phyloP scores from a whole-genome alignment of 345 rosid species.

The Brassica incana region DNA sequence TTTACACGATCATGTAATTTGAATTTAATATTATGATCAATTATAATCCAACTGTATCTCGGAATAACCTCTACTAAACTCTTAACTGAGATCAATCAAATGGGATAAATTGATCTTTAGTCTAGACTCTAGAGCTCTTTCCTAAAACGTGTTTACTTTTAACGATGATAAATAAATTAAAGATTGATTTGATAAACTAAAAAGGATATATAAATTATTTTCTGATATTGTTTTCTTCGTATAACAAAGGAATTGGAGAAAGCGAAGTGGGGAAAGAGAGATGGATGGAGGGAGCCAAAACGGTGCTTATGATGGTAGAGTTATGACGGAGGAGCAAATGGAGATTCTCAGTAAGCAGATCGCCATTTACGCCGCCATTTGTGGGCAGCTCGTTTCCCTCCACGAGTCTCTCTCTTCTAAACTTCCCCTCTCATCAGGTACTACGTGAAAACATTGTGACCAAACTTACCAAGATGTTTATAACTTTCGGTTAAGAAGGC shows the following conservation, averaged over 20 bases:
- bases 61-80: background rate
- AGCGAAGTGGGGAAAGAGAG: constrained; percentile 5
- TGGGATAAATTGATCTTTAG: constrained; percentile 14
- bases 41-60: background rate
- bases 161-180: constrained; percentile 31
- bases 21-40: background rate
- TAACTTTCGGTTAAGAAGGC: background rate
- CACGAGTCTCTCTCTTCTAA: constrained; percentile 49
- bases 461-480: background rate
- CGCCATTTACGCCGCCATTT: constrained; percentile 53
- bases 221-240: background rate
- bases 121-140: constrained; percentile 1
- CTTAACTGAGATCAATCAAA: background rate
- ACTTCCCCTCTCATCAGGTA: constrained; percentile 41
- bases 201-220: background rate
- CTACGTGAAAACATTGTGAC: constrained; percentile 11
- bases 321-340: constrained; percentile 80
- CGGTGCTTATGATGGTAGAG: constrained; percentile 33
- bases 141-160: constrained; percentile 7
- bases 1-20: background rate
- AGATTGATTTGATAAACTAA: constrained; percentile 6
- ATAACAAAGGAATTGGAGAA: constrained; percentile 2
- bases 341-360: constrained; percentile 71
- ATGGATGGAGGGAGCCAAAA: constrained; percentile 41
- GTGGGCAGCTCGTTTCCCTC: constrained; percentile 59